phyloP scores from a whole-genome alignment of 371 early-diverging fungal genomes.

The Fennellomyces sp. region DNA sequence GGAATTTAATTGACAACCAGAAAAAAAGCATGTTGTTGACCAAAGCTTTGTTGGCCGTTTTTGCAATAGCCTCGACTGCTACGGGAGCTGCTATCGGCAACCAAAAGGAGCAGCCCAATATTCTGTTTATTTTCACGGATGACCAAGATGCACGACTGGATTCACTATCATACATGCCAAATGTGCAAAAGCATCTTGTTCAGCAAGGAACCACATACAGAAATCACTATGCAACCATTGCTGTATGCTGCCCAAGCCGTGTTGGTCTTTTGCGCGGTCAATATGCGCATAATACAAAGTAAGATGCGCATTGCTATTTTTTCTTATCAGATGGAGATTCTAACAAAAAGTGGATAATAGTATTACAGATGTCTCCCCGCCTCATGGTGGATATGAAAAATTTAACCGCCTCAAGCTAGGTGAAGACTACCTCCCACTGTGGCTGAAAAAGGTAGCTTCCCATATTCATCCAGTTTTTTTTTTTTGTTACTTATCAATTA shows the following conservation, averaged over 20 bases:
- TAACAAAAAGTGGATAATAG: too few relatives aligned
- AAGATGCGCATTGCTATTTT: too few relatives aligned
- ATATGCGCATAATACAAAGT: constrained; percentile 69
- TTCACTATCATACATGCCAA: constrained; percentile 64
- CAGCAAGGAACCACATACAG: constrained; percentile 59
- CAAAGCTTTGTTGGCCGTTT: not conserved
- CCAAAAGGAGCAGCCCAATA: constrained; percentile 45
- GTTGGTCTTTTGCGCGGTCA: constrained; percentile 61
- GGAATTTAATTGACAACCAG: too few relatives aligned
- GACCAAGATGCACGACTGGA: constrained; percentile 61
- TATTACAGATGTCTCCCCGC: constrained; percentile 59
- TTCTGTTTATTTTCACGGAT: constrained; percentile 66
- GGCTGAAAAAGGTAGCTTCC: constrained; percentile 18
- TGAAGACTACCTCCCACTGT: constrained; percentile 51
- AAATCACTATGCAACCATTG: constrained; percentile 67
- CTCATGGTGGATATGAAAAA: constrained; percentile 60
- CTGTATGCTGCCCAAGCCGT: constrained; percentile 70
- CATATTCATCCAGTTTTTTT: not conserved
- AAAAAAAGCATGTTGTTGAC: not conserved
- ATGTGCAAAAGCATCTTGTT: constrained; percentile 61
- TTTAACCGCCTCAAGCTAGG: constrained; percentile 50
- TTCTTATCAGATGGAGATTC: too few relatives aligned
- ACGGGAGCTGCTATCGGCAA: not conserved
- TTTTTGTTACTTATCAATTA: too few relatives aligned
- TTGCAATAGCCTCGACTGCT: not conserved